Base-by-base conservation (phyloP, 2,329 filamentous ascomycete genomes). In the Coniochaeta prunicola region DNA sequence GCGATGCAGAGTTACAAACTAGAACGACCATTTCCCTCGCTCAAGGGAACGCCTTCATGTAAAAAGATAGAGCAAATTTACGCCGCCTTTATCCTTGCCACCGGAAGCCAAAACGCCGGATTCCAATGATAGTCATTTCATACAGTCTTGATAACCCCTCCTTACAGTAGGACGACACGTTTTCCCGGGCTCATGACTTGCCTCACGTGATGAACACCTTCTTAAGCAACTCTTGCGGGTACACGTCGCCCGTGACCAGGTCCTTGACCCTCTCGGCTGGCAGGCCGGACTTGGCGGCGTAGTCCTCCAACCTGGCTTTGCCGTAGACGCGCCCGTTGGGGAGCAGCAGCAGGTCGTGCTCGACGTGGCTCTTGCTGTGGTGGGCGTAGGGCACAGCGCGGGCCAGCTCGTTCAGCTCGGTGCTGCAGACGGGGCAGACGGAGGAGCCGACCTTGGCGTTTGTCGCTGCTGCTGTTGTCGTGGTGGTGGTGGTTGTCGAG, bases 381-480 rank as follows among this genome's bases (percentile, higher is more conserved):
- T 96, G 90, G 2, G 94, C 94, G 67, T 97, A 97, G 0, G 94
- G 94, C 50, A 99, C 90, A 66, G 88, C 87, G 57, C 88, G 81
- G 1, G 94, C 93, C 34, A 99, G 82, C 67, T 92, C 90, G 71
- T 97, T 97, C 59, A 99, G 83, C 74, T 99, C 94, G 0, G 89
- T 94, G 54, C 89, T 94, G 77, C 94, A 99, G 69, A 99, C 97
- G 3, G 94, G 94, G 67, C 94, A 99, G 45, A 97, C 86, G 53
- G 28, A 28, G 10, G 53, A 33, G 15, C 33, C 33, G 15, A 12
- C 6, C 4, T 31, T 9, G 55, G 86, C 88, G 8, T 68, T 40
- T 40, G 36, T 15, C n/a, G 36, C 36, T 7, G 40, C n/a, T 5
- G 58, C 64, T 71, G 68, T 59, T 33, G 69, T 64, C 34, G 58